Evolutionary conservation across 192 early-diverging fungal genomes (phyloP), one percentile per base, ranked within the genome.

Genomic region (Backusella parvicylindrica): DNA sequence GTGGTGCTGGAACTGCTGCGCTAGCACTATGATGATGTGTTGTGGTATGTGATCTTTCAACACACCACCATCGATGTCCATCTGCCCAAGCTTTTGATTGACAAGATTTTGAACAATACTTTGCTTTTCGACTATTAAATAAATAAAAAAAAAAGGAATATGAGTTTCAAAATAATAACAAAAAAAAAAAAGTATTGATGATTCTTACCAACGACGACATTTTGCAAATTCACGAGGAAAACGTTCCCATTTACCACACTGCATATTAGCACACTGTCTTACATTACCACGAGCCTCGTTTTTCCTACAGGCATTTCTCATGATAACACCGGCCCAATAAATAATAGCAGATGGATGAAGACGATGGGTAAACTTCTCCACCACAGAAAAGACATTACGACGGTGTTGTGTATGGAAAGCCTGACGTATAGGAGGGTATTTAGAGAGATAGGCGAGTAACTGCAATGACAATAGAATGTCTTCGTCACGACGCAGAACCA

Each of bases 361-460:
- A 74, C 92, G 79, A 76, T 86, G 85, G 11, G 92, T 92, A 43
- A 92, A 94, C 75, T 89, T 86, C 77, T 94, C 92, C 3, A 94
- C 93, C 16, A 92, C 83, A 5, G 90, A 87, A 84, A 94, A 93
- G n/a, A 94, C 90, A 64, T 94, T 91, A 23, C 81, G 81, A 41
- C 77, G 83, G 35, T 83, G 71, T 13, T 83, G 79, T 13, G 81
- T 83, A 56, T 87, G 86, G 53, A 89, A 86, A 4, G 85, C 77
- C 5, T 82, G 86, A n/a, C 97, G 91, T 70, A 96, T 85, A 7
- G 91, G 86, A 28, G 93, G 91, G 79, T 96, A 96, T 80, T 98
- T 98, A 66, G 91, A 93, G 11, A 98, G 89, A 73, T 95, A 95
- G 35, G 94, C 94, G 12, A 96, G 86, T 15, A 98, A 84, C 82